Conservation (phyloP, 2,329 filamentous ascomycete species). For the Claviceps maximensis region DNA sequence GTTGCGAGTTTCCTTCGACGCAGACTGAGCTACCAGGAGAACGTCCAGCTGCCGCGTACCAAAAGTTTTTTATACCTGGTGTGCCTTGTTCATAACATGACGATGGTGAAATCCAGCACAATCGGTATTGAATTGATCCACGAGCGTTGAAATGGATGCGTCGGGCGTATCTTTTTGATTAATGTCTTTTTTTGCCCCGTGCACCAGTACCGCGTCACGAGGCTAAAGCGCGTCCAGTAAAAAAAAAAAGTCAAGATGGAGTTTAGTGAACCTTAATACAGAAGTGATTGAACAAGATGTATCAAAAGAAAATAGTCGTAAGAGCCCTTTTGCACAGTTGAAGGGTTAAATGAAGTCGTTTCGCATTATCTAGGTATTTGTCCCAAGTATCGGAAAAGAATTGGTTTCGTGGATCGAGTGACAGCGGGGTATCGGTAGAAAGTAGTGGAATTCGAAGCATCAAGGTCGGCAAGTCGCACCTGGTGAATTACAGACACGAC, state of each 20-base stretch:
- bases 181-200: not conserved
- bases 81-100: conserved; percentile 5
- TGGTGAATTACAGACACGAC: not conserved
- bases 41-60: not conserved
- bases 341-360: not conserved
- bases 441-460: not conserved
- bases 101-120: conserved; percentile 3
- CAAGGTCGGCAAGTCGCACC: not conserved
- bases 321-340: not conserved
- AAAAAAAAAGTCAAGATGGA: not conserved
- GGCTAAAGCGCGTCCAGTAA: not conserved
- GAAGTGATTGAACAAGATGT: not conserved
- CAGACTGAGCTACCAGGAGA: not conserved
- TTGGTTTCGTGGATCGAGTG: not conserved
- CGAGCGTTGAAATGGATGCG: not conserved
- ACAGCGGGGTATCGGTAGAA: not conserved
- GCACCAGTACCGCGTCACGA: not conserved
- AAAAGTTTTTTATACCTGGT: not conserved
- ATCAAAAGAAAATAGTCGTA: not conserved
- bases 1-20: conserved; percentile 10
- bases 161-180: not conserved
- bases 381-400: not conserved
- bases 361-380: conserved; percentile 3
- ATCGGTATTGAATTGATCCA: not conserved
- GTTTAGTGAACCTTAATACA: not conserved